Conservation (phyloP, 495 filamentous ascomycete species). For the Hypomontagnella submonticulosa region DNA sequence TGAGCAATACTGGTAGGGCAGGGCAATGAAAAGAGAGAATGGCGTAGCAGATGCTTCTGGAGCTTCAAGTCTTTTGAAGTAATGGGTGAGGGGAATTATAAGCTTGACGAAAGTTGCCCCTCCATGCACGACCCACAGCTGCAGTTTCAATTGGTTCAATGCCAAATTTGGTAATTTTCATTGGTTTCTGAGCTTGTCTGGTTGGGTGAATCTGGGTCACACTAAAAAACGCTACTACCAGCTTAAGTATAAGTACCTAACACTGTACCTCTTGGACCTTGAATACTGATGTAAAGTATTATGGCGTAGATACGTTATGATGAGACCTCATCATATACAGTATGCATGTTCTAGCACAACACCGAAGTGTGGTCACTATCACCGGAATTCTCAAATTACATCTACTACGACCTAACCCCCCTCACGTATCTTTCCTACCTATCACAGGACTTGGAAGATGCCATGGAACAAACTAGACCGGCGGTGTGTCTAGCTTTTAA, state of each 20-base stretch:
- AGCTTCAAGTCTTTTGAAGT: conserved; percentile 36
- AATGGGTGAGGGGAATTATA: conserved; percentile 37
- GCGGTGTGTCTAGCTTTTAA: conserved; percentile 22
- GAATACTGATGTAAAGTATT: conserved; percentile 10
- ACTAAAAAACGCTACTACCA: conserved; percentile 22
- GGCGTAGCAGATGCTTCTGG: conserved; percentile 25
- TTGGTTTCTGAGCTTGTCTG: conserved; percentile 26
- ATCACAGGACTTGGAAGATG: background rate
- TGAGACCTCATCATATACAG: no score
- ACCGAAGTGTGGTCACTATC: conserved; percentile 18
- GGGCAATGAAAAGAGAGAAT: conserved; percentile 26
- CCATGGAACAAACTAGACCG: conserved; percentile 5
- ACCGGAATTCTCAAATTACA: conserved; percentile 5
- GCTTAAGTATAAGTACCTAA: conserved; percentile 8
- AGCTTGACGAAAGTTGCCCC: conserved; percentile 42
- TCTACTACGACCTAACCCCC: background rate
- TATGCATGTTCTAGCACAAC: background rate
- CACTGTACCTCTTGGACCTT: background rate
- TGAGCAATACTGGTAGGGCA: conserved; percentile 23
- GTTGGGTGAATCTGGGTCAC: conserved; percentile 17
- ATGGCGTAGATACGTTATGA: no score
- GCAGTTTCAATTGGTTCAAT: conserved; percentile 21
- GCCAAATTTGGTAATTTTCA: conserved; percentile 20
- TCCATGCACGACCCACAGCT: conserved; percentile 37
- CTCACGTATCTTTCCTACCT: conserved; percentile 10